Conservation (phyloP, 768 basidiomycete genomes). For the Boletellus ananiceps region DNA sequence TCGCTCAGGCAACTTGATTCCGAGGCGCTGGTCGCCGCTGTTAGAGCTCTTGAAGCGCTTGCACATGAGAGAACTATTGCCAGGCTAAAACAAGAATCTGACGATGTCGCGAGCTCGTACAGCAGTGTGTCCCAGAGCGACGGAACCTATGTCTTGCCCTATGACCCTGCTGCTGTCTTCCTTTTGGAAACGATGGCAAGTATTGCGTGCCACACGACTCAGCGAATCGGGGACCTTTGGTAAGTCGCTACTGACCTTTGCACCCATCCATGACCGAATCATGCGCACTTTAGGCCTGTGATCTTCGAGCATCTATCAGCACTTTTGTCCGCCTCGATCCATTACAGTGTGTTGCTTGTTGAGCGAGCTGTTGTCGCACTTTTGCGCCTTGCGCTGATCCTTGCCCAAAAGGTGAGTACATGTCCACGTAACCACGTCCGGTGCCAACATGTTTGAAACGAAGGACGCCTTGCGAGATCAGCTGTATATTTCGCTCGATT, state of each 20-base stretch:
- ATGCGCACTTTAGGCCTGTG: constrained; percentile 62
- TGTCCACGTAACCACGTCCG: not conserved
- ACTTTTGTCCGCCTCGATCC: constrained; percentile 67
- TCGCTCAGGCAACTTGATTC: constrained; percentile 63
- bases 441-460: constrained; percentile 1
- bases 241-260: constrained; percentile 31
- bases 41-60: constrained; percentile 83
- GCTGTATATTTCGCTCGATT: constrained; percentile 89
- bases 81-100: constrained; percentile 62
- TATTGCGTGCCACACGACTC: constrained; percentile 70
- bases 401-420: constrained; percentile 67
- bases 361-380: constrained; percentile 92
- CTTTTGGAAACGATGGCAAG: constrained; percentile 94
- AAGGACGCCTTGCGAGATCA: constrained; percentile 87
- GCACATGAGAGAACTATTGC: constrained; percentile 89
- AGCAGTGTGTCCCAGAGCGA: constrained; percentile 36
- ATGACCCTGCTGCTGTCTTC: constrained; percentile 94
- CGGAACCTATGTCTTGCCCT: constrained; percentile 60
- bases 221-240: constrained; percentile 88
- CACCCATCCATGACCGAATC: constrained; percentile 1
- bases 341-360: constrained; percentile 87
- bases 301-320: constrained; percentile 90
- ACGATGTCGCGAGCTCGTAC: constrained; percentile 45
- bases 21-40: constrained; percentile 76
- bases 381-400: constrained; percentile 74